Evolutionary conservation across 371 early-diverging fungal species (phyloP), one percentile per base, ranked within the genome.

Genomic region (Mortierella sp.): DNA sequence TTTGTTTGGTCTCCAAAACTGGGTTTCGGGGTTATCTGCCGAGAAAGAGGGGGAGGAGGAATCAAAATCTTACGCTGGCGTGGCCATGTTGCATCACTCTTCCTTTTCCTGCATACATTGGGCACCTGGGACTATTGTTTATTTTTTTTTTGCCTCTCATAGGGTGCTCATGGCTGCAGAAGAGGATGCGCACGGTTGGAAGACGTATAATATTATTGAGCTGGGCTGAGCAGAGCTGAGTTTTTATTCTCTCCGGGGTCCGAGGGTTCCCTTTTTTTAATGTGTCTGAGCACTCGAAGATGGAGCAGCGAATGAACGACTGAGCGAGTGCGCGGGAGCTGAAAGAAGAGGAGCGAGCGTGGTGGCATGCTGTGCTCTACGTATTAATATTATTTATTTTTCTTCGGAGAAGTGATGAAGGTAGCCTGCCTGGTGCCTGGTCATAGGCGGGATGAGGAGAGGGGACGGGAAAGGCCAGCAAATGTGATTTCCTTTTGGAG

Each of bases 161-260:
- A 5, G 21, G 51, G 21, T 5, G 21, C 21, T 18, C 21, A 18
- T 51, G 51, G 32, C 5, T 29, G 18, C 21, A 21, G 51, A 51
- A 51, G 51, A 46, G 51, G 35, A 41, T 14, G 18, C 18, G 35
- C 63, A 35, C 63, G 63, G 63, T 63, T 35, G 35, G 32, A 35
- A 35, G 27, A 60, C 0, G 35, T 27, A 11, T 8, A 32, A 24
- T 21, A 21, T 16, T 16, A n/a, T n/a, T n/a, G n/a, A n/a, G n/a
- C n/a, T n/a, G 35, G 21, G 68, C 68, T 68, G 68, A 68, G 65
- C 21, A 2, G 63, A 63, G 63, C 63, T 18, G 60, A 60, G 60
- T 32, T 60, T 11, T 63, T 35, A 3, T 63, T 5, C n/a, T 29
- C 14, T 27, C 63, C 32, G 63, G 63, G 63, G 63, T 68, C 68